These are phyloP conservation scores for Thalia dealbata DNA, from an alignment of 176 grass and related monocot genomes.

Conservation along the genomic window DNA sequence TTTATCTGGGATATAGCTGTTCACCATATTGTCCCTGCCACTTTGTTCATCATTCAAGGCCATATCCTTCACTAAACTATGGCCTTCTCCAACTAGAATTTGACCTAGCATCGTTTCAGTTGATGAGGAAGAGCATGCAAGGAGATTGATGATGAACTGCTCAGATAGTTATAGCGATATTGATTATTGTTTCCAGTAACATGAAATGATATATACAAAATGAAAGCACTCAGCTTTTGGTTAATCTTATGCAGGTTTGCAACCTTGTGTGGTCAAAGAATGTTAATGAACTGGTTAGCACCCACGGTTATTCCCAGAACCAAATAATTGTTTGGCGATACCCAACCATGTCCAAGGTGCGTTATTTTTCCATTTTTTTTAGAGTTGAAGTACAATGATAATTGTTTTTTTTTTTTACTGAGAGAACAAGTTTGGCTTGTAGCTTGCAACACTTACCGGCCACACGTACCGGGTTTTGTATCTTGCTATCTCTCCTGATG, in stretches of 20 bases:
- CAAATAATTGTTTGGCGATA: slow-evolving; percentile 99
- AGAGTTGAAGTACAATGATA: slow-evolving; percentile 2
- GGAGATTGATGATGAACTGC: too few relatives aligned
- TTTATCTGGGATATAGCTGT: neutral
- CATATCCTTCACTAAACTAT: neutral
- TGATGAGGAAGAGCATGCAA: neutral
- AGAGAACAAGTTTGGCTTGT: slow-evolving; percentile 14
- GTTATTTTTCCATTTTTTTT: neutral
- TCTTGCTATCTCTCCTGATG: slow-evolving; percentile 90
- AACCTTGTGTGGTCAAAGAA: slow-evolving; percentile 99
- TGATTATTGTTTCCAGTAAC: neutral
- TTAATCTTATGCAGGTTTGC: slow-evolving; percentile 51
- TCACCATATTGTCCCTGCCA: neutral
- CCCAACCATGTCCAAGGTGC: slow-evolving; percentile 95
- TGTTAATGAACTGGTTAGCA: slow-evolving; percentile 96
- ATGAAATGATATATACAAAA: too few relatives aligned
- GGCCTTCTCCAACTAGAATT: too few relatives aligned
- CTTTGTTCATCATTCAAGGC: neutral
- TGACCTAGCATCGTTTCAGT: neutral
- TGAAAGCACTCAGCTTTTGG: neutral
- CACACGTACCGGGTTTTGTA: slow-evolving; percentile 89
- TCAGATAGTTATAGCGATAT: neutral
- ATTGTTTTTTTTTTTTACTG: slow-evolving; percentile 1
- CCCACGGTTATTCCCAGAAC: slow-evolving; percentile 93
- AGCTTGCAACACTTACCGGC: slow-evolving; percentile 86